Conservation (phyloP, 805 yeast species). For the Candida tammaniensis region DNA sequence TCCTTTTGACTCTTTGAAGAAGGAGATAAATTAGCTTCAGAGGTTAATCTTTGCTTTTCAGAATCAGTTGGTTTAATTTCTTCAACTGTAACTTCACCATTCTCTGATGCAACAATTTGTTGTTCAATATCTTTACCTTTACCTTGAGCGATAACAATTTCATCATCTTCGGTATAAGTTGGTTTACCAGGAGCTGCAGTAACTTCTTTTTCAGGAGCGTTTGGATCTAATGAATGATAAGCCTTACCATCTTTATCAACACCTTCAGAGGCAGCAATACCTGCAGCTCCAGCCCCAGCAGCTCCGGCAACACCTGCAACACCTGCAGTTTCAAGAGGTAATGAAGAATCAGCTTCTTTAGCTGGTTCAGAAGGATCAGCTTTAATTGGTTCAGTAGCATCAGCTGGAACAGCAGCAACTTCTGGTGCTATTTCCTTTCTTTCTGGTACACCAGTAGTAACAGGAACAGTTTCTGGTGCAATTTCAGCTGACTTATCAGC, state of each 20-base stretch:
- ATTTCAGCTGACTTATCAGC: slow-evolving; percentile 3
- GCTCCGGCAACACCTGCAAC: slow-evolving; percentile 1
- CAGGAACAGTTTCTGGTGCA: slow-evolving; percentile 13
- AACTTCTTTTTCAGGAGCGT: slow-evolving; percentile 16
- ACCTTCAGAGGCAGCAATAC: slow-evolving; percentile 1
- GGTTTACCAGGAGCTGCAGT: slow-evolving; percentile 16
- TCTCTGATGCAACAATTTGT: slow-evolving; percentile 33
- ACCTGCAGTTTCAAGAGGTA: slow-evolving; percentile 3
- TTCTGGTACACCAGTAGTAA: slow-evolving; percentile 14
- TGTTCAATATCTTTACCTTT: slow-evolving; percentile 29
- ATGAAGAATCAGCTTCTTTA: not conserved
- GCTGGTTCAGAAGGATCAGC: slow-evolving; percentile 4
- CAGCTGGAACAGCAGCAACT: slow-evolving; percentile 15
- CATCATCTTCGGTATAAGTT: slow-evolving; percentile 23
- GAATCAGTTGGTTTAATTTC: slow-evolving; percentile 41
- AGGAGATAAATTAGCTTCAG: slow-evolving; percentile 25
- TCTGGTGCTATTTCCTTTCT: slow-evolving; percentile 3
- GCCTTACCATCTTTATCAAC: slow-evolving; percentile 3
- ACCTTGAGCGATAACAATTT: slow-evolving; percentile 41
- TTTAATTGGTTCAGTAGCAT: slow-evolving; percentile 1
- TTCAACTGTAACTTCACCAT: slow-evolving; percentile 36
- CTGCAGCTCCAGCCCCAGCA: not conserved
- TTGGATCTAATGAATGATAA: slow-evolving; percentile 21
- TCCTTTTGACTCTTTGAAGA: slow-evolving; percentile 10
- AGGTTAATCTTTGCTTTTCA: slow-evolving; percentile 34